phyloP scores from a whole-genome alignment of 225 moss, liverwort and hornwort genomes.

The Pleurozium schreberi region DNA sequence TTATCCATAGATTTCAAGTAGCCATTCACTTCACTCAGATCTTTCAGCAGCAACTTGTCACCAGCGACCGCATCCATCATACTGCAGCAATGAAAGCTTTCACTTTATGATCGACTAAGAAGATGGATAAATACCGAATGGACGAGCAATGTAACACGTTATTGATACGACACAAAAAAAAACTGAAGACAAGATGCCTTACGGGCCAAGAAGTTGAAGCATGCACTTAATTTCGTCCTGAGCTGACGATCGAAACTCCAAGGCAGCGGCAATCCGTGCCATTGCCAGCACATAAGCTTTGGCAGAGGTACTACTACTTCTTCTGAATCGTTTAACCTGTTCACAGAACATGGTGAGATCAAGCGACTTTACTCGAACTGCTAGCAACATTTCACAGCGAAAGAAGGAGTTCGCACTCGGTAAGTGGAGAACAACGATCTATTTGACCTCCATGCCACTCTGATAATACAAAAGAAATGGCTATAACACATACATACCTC shows the following conservation, averaged over 20 bases:
- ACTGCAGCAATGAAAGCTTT: conserved; percentile 28
- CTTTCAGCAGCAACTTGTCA: conserved; percentile 56
- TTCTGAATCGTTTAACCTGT: conserved; percentile 38
- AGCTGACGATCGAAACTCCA: conserved; percentile 48
- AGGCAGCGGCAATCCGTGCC: conserved; percentile 34
- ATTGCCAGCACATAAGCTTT: conserved; percentile 61
- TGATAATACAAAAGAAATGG: not conserved
- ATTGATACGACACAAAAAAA: not conserved
- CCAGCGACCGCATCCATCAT: conserved; percentile 50
- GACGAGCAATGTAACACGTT: not conserved
- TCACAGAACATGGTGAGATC: not conserved
- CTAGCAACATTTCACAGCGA: not conserved
- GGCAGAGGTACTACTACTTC: conserved; percentile 22
- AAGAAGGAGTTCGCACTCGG: not conserved
- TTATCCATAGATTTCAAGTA: conserved; percentile 40
- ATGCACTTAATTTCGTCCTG: conserved; percentile 78
- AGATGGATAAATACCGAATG: not conserved
- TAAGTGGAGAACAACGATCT: not conserved
- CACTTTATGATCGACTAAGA: not conserved
- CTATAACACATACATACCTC: conserved; percentile 22
- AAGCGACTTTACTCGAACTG: not conserved
- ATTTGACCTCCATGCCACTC: not conserved
- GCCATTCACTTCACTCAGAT: conserved; percentile 22
- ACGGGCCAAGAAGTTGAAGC: conserved; percentile 43
- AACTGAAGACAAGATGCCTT: conserved; percentile 7